Conservation (phyloP, 352 stramenopile species). For the Globisporangium cystogenes region DNA sequence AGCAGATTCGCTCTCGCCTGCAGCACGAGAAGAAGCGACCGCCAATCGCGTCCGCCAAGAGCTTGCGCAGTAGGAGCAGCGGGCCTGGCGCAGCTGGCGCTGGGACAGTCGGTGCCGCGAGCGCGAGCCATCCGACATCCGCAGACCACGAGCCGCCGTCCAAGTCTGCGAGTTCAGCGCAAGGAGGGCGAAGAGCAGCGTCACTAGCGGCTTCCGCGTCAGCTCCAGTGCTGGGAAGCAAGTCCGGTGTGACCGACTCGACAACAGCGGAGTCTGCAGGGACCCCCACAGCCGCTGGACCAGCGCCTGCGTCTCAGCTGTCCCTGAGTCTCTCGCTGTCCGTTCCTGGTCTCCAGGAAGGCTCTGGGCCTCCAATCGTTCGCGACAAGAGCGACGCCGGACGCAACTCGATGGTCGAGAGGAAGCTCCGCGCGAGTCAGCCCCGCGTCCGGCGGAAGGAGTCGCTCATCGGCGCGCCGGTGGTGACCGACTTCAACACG, state of each 20-base stretch:
- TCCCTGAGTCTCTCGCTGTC: neutral
- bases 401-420: constrained; percentile 9
- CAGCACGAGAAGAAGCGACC: constrained; percentile 6
- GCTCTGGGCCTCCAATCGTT: neutral
- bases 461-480: constrained; percentile 34
- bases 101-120: neutral
- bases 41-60: neutral
- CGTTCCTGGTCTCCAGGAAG: neutral
- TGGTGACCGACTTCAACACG: constrained; percentile 16
- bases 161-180: neutral
- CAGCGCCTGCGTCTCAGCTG: neutral
- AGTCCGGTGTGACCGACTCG: neutral
- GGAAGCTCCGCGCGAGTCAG: constrained; percentile 1
- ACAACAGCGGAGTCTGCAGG: neutral
- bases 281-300: neutral
- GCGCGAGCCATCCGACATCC: neutral
- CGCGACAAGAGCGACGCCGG: neutral
- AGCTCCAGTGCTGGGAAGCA: constrained; percentile 1
- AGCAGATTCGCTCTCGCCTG: constrained; percentile 16
- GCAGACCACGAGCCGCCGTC: neutral
- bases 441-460: constrained; percentile 15
- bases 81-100: neutral
- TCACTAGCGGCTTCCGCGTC: constrained; percentile 3
- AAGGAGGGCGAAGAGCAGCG: neutral
- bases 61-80: neutral